Percentiles rank a stretch among this genome's conserved stretches.
phyloP scores from a whole-genome alignment of 1,139 yeast species.

The Lodderomyces orthopsilosis region DNA sequence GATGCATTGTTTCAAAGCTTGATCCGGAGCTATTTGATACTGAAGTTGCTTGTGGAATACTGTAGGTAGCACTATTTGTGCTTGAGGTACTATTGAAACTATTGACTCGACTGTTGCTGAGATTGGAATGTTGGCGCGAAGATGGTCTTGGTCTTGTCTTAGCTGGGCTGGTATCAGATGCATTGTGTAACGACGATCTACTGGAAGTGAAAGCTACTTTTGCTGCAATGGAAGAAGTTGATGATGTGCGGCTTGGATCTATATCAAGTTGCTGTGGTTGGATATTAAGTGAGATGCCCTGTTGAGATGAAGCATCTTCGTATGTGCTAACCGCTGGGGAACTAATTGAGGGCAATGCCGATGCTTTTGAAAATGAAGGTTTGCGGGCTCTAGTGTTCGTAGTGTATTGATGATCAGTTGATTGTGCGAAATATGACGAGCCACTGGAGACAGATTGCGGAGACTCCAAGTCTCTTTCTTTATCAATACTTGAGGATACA shows the following conservation, averaged over 20 bases:
- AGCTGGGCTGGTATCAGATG: slow-evolving; percentile 6
- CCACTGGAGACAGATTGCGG: slow-evolving; percentile 21
- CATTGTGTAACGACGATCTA: slow-evolving; percentile 13
- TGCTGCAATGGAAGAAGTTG: slow-evolving; percentile 33
- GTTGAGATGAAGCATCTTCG: background rate
- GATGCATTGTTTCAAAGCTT: slow-evolving; percentile 1
- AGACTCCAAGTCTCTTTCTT: slow-evolving; percentile 16
- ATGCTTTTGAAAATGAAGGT: slow-evolving; percentile 13
- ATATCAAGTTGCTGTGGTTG: background rate
- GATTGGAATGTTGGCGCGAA: slow-evolving; percentile 3
- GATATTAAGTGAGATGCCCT: no score
- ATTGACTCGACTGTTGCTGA: slow-evolving; percentile 6
- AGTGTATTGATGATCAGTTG: slow-evolving; percentile 2
- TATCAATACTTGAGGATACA: background rate
- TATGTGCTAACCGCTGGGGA: background rate
- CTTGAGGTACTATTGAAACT: slow-evolving; percentile 10
- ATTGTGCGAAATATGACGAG: slow-evolving; percentile 12
- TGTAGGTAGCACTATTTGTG: slow-evolving; percentile 5
- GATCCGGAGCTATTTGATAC: background rate
- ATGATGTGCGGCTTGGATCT: slow-evolving; percentile 14
- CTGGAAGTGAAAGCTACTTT: slow-evolving; percentile 29
- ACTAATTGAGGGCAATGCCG: slow-evolving; percentile 10
- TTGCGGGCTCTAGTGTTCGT: background rate
- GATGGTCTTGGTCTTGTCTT: slow-evolving; percentile 4
- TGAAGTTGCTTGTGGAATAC: background rate